These are phyloP conservation scores for Salix dunnii DNA, from an alignment of 345 rosid species.

Conservation along the genomic window DNA sequence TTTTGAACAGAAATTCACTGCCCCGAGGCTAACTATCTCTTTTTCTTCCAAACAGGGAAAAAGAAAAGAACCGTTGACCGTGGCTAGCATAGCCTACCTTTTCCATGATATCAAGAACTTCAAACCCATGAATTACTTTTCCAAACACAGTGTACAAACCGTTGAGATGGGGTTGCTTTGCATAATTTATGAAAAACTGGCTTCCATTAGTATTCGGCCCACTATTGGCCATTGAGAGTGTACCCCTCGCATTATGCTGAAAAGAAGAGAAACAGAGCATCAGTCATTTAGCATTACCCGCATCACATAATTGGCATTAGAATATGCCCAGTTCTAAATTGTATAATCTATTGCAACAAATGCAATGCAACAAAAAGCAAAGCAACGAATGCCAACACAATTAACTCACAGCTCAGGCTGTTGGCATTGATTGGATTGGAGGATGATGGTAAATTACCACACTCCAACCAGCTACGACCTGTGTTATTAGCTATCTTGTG, in stretches of 20 bases:
- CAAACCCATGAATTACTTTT: conserved; percentile 95
- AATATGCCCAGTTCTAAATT: neutral
- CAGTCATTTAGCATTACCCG: neutral
- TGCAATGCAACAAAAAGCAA: neutral
- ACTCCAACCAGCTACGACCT: neutral
- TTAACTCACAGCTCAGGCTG: neutral
- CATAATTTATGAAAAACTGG: conserved; percentile 83
- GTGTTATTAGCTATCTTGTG: neutral
- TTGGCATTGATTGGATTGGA: neutral
- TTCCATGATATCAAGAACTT: conserved; percentile 97
- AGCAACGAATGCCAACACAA: neutral
- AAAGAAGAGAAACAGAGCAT: neutral
- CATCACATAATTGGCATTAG: neutral
- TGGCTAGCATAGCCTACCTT: conserved; percentile 47
- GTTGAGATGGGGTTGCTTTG: conserved; percentile 95
- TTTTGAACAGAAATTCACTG: neutral
- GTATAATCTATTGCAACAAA: neutral
- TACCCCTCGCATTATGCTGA: conserved; percentile 96
- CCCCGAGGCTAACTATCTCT: neutral
- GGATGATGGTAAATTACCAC: neutral
- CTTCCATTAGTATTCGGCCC: conserved; percentile 97
- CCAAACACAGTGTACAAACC: conserved; percentile 93
- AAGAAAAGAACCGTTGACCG: neutral
- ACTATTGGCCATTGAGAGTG: conserved; percentile 90
- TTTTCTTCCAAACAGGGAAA: neutral